Base-by-base conservation (phyloP, 441 rosid genomes). In the Mallotus japonicus region DNA sequence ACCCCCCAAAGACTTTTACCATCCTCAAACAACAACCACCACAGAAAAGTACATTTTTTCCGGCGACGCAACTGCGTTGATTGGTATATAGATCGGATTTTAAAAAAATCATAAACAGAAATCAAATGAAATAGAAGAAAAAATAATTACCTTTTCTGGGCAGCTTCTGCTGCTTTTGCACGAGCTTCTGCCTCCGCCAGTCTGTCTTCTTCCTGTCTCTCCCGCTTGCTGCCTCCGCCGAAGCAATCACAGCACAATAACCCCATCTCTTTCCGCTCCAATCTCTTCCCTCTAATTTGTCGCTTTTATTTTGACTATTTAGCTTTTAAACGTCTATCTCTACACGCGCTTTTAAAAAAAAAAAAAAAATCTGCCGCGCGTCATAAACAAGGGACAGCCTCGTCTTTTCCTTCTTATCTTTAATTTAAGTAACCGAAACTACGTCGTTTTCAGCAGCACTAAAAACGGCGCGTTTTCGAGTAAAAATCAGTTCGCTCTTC, bases 141-240 rank as follows among this genome's bases (percentile, higher is more conserved):
- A 19, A 56, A 71, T 55, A 20, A 4, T 37, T 34, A 89, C 97
- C 99, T 78, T 85, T 83, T 90, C 87, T 87, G 88, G 42, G 99
- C 99, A 76, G 99, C 98, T 73, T 96, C 99, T 75, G 97, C 97
- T 61, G 98, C 97, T 84, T 58, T 95, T 55, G 93, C 93, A 19
- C 99, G 96, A 77, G 97, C 99, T 84, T 92, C 98, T 11, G 83
- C 91, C 14, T 94, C 87, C 64, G 92, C 97, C 78, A 79, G 68
- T 77, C 83, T 78, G 40, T 90, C 98, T 72, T 87, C 83, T 81
- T 93, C 99, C 63, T 76, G 82, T 63, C 89, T 85, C 81, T 81
- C 83, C 69, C 82, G 82, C 75, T 86, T 88, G 73, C 69, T 76
- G 15, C 82, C 86, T 62, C 94, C 95, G 75, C 73, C 88, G 82